These are phyloP conservation scores for Ambrosia trifida DNA, from an alignment of 129 eudicot genomes.

Conservation along the genomic window DNA sequence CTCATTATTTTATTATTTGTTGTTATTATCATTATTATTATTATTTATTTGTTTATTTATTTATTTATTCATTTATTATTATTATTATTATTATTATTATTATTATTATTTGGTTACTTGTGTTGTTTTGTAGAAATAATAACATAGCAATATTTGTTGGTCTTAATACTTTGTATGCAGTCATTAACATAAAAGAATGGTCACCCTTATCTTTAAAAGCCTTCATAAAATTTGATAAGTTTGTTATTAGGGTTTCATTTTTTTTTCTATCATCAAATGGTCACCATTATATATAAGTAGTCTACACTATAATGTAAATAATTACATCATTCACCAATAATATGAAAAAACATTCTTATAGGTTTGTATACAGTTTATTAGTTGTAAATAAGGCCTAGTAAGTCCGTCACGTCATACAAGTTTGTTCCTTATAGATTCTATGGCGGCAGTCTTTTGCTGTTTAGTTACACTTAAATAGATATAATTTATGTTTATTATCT, in stretches of 20 bases:
- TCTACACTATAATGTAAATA: no score
- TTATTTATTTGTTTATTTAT: no score
- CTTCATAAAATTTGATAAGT: neutral
- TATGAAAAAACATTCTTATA: neutral
- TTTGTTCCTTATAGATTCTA: neutral
- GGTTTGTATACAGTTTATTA: neutral
- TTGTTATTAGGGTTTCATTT: neutral
- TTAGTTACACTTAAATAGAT: neutral
- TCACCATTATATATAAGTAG: neutral
- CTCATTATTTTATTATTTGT: no score
- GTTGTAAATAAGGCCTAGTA: neutral
- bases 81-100: no score
- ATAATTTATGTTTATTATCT: neutral
- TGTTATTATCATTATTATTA: no score
- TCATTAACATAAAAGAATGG: neutral
- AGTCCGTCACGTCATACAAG: neutral
- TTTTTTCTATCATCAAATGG: neutral
- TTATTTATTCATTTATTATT: no score
- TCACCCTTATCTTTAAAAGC: neutral
- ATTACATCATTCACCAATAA: neutral
- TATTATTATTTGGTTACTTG: no score
- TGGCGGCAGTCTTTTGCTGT: neutral
- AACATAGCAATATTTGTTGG: neutral
- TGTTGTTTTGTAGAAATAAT: no score
- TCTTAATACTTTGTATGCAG: constrained; percentile 3